Percentiles rank a stretch among this genome's conserved stretches.
These are phyloP conservation scores for Crinitomyces ghanaensis DNA, from an alignment of 805 yeast species.

Conservation along the genomic window DNA sequence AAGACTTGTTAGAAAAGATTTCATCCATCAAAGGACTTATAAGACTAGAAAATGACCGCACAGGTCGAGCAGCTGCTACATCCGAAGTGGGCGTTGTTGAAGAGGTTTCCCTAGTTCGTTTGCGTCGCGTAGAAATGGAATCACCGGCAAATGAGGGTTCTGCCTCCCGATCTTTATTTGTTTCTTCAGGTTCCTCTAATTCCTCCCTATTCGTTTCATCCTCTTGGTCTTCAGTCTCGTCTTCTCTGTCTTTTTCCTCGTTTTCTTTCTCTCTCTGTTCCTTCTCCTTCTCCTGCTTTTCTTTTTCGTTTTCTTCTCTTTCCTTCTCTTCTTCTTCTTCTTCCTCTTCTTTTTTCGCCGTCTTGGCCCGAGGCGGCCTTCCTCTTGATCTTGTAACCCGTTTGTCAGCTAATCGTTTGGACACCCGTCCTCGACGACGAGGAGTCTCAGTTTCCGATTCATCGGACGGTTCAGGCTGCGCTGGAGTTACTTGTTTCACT, in stretches of 20 bases:
- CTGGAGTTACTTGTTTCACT: too few species aligned
- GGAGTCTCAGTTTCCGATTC: too few species aligned
- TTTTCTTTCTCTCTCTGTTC: constrained; percentile 5
- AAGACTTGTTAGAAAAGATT: constrained; percentile 57
- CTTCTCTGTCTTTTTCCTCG: constrained; percentile 5
- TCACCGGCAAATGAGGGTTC: constrained; percentile 6
- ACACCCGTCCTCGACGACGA: too few species aligned
- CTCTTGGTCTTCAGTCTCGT: constrained; percentile 6
- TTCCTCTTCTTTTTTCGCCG: constrained; percentile 2
- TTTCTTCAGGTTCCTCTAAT: constrained; percentile 9
- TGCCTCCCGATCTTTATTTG: constrained; percentile 11
- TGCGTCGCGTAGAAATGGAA: constrained; percentile 3
- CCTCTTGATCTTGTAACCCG: too few species aligned
- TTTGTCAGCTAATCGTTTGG: too few species aligned
- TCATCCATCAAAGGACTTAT: constrained; percentile 53
- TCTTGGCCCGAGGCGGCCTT: too few species aligned
- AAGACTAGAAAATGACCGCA: constrained; percentile 48
- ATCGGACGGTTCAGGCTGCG: too few species aligned
- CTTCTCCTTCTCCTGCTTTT: constrained; percentile 3
- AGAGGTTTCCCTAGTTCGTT: constrained; percentile 3
- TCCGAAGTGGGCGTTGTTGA: neutral
- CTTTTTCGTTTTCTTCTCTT: constrained; percentile 3
- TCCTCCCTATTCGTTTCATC: constrained; percentile 7
- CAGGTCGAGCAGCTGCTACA: constrained; percentile 15
- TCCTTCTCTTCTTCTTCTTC: constrained; percentile 5